These are phyloP conservation scores for Themeda triandra DNA, from an alignment of 176 grass and related monocot genomes.

Conservation along the genomic window DNA sequence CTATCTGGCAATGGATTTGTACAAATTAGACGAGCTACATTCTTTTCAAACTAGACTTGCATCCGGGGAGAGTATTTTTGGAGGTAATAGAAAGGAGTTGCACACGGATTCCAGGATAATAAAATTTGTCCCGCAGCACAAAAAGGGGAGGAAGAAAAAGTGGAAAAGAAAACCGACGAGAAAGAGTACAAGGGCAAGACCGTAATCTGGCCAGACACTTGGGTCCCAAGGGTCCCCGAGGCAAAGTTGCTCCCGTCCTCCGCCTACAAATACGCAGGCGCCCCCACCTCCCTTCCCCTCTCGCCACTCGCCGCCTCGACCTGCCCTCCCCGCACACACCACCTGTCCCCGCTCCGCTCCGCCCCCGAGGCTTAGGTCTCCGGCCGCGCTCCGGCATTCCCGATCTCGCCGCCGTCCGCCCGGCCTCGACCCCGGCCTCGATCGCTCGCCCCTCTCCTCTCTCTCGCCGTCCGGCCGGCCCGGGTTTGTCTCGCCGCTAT, in stretches of 20 bases:
- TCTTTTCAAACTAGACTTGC: neutral
- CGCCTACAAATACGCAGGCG: slow-evolving; percentile 60
- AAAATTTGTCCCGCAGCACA: neutral
- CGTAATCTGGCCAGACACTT: neutral
- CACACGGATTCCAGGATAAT: neutral
- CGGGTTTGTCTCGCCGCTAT: neutral
- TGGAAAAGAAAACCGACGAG: neutral
- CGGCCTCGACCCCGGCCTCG: neutral
- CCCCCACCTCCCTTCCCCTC: neutral
- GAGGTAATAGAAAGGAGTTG: neutral
- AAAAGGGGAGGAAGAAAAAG: neutral
- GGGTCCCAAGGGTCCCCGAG: slow-evolving; percentile 19
- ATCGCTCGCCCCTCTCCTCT: neutral
- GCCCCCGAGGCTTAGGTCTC: slow-evolving; percentile 31
- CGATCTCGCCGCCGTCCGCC: slow-evolving; percentile 30
- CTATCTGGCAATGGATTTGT: neutral
- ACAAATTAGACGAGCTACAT: neutral
- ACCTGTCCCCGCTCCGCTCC: slow-evolving; percentile 16
- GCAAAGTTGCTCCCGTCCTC: slow-evolving; percentile 31
- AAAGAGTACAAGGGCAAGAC: too few relatives aligned
- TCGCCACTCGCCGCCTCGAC: slow-evolving; percentile 2
- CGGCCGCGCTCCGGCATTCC: slow-evolving; percentile 32
- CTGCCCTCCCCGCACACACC: slow-evolving; percentile 17
- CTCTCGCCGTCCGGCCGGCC: too few relatives aligned
- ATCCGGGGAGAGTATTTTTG: neutral